Conservation (phyloP, 306 rosid genomes). For the Vicia faba region DNA sequence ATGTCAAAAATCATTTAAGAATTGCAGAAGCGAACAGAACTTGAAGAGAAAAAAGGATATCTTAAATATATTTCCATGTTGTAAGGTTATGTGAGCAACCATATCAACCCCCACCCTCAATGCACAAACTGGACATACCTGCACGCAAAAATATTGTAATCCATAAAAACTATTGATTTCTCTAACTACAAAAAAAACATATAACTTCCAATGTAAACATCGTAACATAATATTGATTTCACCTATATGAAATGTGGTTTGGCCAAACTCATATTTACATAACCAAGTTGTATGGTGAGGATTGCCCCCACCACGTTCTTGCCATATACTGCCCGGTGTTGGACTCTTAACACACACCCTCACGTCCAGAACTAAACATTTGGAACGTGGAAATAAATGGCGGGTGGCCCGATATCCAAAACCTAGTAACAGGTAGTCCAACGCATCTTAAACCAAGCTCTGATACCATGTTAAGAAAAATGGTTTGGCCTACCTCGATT, state of each 20-base stretch:
- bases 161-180: constrained; percentile 26
- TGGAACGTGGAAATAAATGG: too few species aligned
- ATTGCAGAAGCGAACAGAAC: constrained; percentile 19
- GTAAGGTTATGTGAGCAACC: constrained; percentile 94
- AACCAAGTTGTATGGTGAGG: too few species aligned
- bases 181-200: neutral
- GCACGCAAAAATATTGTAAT: constrained; percentile 40
- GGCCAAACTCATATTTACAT: too few species aligned
- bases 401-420: too few species aligned
- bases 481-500: too few species aligned
- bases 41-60: constrained; percentile 66
- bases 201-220: neutral
- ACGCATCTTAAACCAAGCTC: too few species aligned
- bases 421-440: too few species aligned
- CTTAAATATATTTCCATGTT: constrained; percentile 94
- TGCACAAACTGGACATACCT: constrained; percentile 97
- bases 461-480: too few species aligned
- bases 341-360: too few species aligned
- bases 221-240: neutral
- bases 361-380: too few species aligned
- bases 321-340: too few species aligned
- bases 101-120: constrained; percentile 95
- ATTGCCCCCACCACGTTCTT: too few species aligned
- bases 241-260: constrained; percentile 21
- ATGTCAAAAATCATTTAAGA: constrained; percentile 22